Evolutionary conservation across 1,284 basidiomycete genomes (phyloP).

Genomic region (Tausonia pullulans): DNA sequence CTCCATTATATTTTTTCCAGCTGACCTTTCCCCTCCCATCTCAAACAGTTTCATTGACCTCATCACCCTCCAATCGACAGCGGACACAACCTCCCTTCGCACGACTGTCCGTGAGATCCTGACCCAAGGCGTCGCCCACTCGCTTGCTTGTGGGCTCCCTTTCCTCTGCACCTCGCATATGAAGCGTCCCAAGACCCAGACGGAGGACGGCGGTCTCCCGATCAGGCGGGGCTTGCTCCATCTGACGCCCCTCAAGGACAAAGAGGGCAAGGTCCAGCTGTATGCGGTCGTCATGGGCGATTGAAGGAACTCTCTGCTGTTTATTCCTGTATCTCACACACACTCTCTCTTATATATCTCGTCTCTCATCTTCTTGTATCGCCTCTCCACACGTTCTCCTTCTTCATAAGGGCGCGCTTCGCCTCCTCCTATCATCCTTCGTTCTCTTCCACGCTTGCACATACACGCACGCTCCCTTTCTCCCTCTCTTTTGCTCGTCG

Average conservation of each 20-base stretch:
- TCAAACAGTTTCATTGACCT: conserved; percentile 2
- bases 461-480: conserved; percentile 37
- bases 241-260: conserved; percentile 2
- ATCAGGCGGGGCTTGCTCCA: not conserved
- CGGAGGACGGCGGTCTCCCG: not conserved
- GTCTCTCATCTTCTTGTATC: too few relatives aligned
- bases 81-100: not conserved
- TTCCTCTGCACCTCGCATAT: too few relatives aligned
- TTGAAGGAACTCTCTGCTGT: too few relatives aligned
- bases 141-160: not conserved
- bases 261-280: not conserved
- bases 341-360: too few relatives aligned
- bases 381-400: too few relatives aligned
- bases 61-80: not conserved
- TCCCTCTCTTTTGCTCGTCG: not conserved
- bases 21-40: not conserved
- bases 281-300: too few relatives aligned
- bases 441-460: conserved; percentile 57
- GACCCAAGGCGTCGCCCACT: not conserved
- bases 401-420: too few relatives aligned
- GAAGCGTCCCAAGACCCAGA: not conserved
- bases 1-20: not conserved
- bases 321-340: too few relatives aligned
- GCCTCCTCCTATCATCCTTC: too few relatives aligned
- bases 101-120: not conserved